phyloP scores from a whole-genome alignment of 2,329 filamentous ascomycete species.

The Ophiostoma sp. region DNA sequence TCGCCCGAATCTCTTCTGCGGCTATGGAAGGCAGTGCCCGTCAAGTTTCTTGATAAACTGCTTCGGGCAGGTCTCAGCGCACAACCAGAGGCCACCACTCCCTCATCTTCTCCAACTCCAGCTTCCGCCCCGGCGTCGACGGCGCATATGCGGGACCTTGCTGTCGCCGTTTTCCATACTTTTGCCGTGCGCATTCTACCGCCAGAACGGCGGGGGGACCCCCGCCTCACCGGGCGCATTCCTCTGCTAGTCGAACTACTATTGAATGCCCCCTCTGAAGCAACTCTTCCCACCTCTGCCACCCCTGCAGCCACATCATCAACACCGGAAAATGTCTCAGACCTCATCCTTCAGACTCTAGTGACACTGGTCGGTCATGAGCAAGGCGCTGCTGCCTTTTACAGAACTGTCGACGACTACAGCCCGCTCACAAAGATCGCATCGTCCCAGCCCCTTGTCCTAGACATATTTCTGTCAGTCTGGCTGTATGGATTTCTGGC shows the following conservation, averaged over 20 bases:
- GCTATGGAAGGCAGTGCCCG: slow-evolving; percentile 56
- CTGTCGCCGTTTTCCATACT: slow-evolving; percentile 57
- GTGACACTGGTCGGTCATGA: slow-evolving; percentile 49
- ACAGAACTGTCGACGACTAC: slow-evolving; percentile 42
- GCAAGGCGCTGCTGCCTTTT: slow-evolving; percentile 46
- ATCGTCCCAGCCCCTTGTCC: slow-evolving; percentile 46
- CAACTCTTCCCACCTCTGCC: neutral
- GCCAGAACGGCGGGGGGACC: slow-evolving; percentile 40
- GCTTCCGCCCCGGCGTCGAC: slow-evolving; percentile 40
- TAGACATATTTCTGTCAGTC: slow-evolving; percentile 52
- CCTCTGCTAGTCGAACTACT: slow-evolving; percentile 50
- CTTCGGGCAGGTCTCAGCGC: slow-evolving; percentile 47
- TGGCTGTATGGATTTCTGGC: slow-evolving; percentile 44
- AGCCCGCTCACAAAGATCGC: slow-evolving; percentile 54
- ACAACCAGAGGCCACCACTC: neutral
- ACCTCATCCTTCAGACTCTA: slow-evolving; percentile 53
- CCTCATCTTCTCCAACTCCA: slow-evolving; percentile 13
- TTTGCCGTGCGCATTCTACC: slow-evolving; percentile 54
- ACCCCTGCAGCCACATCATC: neutral
- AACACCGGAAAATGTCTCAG: slow-evolving; percentile 42
- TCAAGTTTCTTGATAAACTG: slow-evolving; percentile 60
- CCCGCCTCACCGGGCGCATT: slow-evolving; percentile 49
- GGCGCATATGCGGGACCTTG: slow-evolving; percentile 58
- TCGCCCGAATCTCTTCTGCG: slow-evolving; percentile 35
- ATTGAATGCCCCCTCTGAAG: slow-evolving; percentile 40